A percentile compares a stretch with the other conserved stretches of the same genome.
Conservation (phyloP, 768 basidiomycete species). For the Mycena alexandri region DNA sequence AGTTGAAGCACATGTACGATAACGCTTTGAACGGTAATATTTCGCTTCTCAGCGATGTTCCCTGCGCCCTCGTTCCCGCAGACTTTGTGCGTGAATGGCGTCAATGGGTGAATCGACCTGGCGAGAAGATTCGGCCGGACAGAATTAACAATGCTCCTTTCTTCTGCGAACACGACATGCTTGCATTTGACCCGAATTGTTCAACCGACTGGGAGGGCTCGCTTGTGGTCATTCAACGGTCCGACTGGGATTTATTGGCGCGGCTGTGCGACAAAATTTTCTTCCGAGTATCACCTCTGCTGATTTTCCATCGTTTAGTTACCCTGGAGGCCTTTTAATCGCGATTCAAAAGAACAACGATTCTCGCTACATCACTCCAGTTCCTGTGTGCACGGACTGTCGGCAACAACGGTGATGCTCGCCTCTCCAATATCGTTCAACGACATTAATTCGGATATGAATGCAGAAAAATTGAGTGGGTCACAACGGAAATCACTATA, state of each 20-base stretch:
- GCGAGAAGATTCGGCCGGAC: conserved; percentile 69
- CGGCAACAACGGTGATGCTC: conserved; percentile 64
- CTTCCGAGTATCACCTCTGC: conserved; percentile 11
- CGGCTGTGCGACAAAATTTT: conserved; percentile 62
- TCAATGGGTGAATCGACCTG: conserved; percentile 74
- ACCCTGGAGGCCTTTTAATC: conserved; percentile 68
- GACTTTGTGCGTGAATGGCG: conserved; percentile 78
- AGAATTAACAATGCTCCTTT: conserved; percentile 71
- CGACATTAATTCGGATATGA: conserved; percentile 15
- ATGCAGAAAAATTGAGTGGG: conserved; percentile 67
- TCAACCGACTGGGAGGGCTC: conserved; percentile 69
- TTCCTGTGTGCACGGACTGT: conserved; percentile 72
- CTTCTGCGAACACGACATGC: conserved; percentile 74
- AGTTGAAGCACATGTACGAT: conserved; percentile 73
- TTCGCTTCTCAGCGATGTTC: conserved; percentile 59
- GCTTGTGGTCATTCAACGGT: conserved; percentile 67
- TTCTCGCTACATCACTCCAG: conserved; percentile 58
- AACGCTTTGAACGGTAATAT: conserved; percentile 61
- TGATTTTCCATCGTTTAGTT: conserved; percentile 54
- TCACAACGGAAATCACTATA: conserved; percentile 71
- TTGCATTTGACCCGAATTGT: conserved; percentile 76
- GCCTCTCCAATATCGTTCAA: conserved; percentile 21
- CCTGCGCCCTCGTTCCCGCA: conserved; percentile 70
- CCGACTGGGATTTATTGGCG: conserved; percentile 75
- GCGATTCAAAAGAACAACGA: conserved; percentile 55